Evolutionary conservation across 768 basidiomycete genomes (phyloP).

Genomic region (Hygrophorus pudorinus): DNA sequence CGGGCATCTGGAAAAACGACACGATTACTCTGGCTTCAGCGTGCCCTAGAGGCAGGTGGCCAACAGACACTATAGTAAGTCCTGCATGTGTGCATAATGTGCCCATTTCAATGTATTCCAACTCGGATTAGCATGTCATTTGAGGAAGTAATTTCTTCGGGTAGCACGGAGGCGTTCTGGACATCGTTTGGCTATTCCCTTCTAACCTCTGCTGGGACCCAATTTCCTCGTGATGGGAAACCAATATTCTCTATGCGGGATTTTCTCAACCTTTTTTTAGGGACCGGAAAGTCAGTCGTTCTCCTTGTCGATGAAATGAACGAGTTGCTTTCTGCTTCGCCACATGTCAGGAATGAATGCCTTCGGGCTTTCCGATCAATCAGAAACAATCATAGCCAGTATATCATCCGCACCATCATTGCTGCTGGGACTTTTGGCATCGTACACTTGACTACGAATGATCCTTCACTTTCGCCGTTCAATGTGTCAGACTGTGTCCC

Average conservation of each 20-base stretch:
- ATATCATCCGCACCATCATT: slow-evolving; percentile 6
- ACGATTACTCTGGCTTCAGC: slow-evolving; percentile 4
- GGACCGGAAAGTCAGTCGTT: slow-evolving; percentile 4
- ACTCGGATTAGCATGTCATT: slow-evolving; percentile 6
- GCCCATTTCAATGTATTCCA: slow-evolving; percentile 2
- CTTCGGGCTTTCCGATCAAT: slow-evolving; percentile 8
- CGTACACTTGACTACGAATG: slow-evolving; percentile 5
- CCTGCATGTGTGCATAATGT: slow-evolving; percentile 1
- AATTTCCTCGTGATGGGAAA: neutral
- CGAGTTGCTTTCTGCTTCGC: slow-evolving; percentile 2
- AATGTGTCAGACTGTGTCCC: slow-evolving; percentile 2
- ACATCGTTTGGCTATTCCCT: slow-evolving; percentile 4
- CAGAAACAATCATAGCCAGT: neutral
- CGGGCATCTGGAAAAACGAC: slow-evolving; percentile 10
- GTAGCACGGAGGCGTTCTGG: slow-evolving; percentile 6
- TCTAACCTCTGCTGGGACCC: neutral
- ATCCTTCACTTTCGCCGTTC: slow-evolving; percentile 5
- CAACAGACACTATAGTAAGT: slow-evolving; percentile 8
- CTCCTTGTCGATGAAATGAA: slow-evolving; percentile 12
- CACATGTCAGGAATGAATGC: slow-evolving; percentile 3
- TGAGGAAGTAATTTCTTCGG: neutral
- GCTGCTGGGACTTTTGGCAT: slow-evolving; percentile 9
- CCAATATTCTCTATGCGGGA: slow-evolving; percentile 5
- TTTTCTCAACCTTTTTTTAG: slow-evolving; percentile 5
- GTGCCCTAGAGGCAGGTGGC: slow-evolving; percentile 1